A percentile compares a stretch with the other conserved stretches of the same genome.
These are phyloP conservation scores for Lentithecium fluviatile DNA, from an alignment of 495 filamentous ascomycete species.

Conservation along the genomic window DNA sequence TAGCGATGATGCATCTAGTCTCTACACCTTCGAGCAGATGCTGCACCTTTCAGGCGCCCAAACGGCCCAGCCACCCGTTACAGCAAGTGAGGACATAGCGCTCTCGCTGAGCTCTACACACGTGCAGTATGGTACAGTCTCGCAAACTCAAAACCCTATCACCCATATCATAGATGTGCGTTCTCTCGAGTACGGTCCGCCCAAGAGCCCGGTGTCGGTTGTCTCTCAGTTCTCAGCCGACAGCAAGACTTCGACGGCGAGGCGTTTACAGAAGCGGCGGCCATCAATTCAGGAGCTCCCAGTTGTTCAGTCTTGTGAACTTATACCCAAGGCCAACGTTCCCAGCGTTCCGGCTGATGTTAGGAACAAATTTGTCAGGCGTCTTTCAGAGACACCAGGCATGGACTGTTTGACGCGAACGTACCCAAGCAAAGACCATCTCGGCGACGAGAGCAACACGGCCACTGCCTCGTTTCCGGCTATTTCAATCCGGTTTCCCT, in stretches of 20 bases:
- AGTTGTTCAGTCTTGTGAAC: conserved; percentile 29
- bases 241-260: conserved; percentile 24
- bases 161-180: neutral
- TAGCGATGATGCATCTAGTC: conserved; percentile 31
- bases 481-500: conserved; percentile 15
- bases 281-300: conserved; percentile 25
- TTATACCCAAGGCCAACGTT: conserved; percentile 19
- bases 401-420: conserved; percentile 38
- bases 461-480: neutral
- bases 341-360: conserved; percentile 28
- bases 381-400: conserved; percentile 27
- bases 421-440: conserved; percentile 20
- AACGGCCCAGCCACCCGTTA: conserved; percentile 23
- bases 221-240: conserved; percentile 14
- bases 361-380: conserved; percentile 18
- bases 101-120: conserved; percentile 5
- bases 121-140: neutral
- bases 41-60: conserved; percentile 24
- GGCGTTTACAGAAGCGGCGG: conserved; percentile 39
- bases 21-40: conserved; percentile 39
- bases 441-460: neutral
- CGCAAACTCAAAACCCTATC: neutral
- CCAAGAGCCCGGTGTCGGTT: conserved; percentile 14
- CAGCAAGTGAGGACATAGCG: conserved; percentile 7
- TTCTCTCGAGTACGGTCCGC: neutral